phyloP scores from a whole-genome alignment of 768 basidiomycete genomes.

The Kwoniella mangroviensis region DNA sequence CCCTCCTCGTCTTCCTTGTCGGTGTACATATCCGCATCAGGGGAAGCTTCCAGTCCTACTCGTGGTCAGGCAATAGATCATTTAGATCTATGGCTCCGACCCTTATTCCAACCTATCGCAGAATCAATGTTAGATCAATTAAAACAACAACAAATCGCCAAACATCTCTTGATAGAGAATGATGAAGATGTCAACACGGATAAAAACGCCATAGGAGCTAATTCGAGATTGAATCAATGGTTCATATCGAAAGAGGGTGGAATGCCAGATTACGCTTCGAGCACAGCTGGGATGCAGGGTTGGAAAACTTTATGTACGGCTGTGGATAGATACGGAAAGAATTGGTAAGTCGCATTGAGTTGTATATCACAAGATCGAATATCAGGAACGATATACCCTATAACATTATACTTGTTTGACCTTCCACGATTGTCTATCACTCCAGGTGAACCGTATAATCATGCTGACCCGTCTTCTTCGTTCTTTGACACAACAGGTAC shows the following conservation, averaged over 20 bases:
- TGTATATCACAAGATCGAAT: no score
- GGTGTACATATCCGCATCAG: background rate
- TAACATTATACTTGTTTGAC: no score
- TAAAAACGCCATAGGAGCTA: constrained; percentile 33
- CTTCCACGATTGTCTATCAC: no score
- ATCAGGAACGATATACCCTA: no score
- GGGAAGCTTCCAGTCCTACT: background rate
- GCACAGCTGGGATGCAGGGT: constrained; percentile 1
- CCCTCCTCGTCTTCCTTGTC: background rate
- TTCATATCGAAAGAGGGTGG: constrained; percentile 30
- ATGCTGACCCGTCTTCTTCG: no score
- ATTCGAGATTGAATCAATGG: constrained; percentile 41
- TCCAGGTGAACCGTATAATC: no score
- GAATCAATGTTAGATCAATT: constrained; percentile 28
- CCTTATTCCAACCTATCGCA: constrained; percentile 41
- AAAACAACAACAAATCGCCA: constrained; percentile 11
- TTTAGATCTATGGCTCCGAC: constrained; percentile 41
- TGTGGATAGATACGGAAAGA: constrained; percentile 24
- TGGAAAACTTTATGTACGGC: constrained; percentile 37
- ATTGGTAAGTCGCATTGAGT: constrained; percentile 33
- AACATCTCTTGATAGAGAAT: background rate
- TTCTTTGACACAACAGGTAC: constrained; percentile 16
- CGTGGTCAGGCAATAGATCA: constrained; percentile 35
- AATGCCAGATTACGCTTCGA: constrained; percentile 28
- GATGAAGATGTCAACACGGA: constrained; percentile 28